Percentiles rank a stretch among this genome's conserved stretches.
These are phyloP conservation scores for Cryptosporidium meleagridis DNA, from an alignment of 169 alveolate genomes.

Conservation along the genomic window DNA sequence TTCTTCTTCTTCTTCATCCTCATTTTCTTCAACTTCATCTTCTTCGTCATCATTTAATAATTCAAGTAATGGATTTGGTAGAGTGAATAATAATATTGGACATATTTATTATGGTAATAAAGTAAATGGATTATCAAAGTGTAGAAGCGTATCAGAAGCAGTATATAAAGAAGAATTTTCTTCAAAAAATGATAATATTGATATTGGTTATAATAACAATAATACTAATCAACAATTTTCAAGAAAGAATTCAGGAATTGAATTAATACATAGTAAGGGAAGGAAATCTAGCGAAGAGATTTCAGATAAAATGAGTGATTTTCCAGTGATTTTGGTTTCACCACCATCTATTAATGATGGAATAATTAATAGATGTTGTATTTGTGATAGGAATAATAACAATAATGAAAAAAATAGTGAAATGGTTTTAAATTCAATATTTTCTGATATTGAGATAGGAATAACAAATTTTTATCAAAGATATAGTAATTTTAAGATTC, in stretches of 20 bases:
- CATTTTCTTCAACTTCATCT: not conserved
- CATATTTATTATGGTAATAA: not conserved
- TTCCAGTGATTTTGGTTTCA: constrained; percentile 63
- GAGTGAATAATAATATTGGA: not conserved
- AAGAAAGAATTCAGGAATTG: constrained; percentile 2
- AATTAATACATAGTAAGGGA: not conserved
- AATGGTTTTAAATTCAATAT: constrained; percentile 7
- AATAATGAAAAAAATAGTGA: not conserved
- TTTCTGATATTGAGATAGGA: constrained; percentile 40
- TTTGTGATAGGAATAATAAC: constrained; percentile 39
- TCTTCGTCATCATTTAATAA: no score
- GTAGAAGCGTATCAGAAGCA: not conserved
- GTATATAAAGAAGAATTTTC: not conserved
- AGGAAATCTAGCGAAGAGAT: not conserved
- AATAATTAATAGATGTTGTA: constrained; percentile 31
- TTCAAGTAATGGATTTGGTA: not conserved
- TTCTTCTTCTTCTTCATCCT: not conserved
- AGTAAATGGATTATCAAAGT: not conserved
- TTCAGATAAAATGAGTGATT: constrained; percentile 25
- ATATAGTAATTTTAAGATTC: constrained; percentile 58
- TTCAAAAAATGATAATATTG: not conserved
- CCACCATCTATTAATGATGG: constrained; percentile 47
- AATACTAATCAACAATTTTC: not conserved
- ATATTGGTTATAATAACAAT: no score
- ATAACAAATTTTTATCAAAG: constrained; percentile 27